Base-by-base conservation (phyloP, 176 grass and related monocot genomes). In the Carex pumila region DNA sequence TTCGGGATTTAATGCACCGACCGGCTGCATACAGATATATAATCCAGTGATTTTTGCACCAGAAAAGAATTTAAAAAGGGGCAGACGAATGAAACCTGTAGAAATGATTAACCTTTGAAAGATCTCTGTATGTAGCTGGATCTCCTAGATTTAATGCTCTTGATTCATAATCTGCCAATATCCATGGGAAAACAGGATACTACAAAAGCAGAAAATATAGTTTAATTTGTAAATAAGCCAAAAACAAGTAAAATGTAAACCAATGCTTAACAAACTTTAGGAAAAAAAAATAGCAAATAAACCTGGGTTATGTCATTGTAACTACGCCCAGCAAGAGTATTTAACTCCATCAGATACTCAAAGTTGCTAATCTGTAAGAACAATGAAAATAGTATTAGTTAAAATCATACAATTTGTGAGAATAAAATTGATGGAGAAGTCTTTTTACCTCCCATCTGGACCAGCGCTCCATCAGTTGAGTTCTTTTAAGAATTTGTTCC, bases 131-230 rank as follows among this genome's bases (percentile, higher is more conserved):
- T 83, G 91, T 71, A 52, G 88, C 86, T 29, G 89, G 88, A 87
- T 91, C 73, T 67, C 86, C 89, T 54, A 99, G 73, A 88, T 99
- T 86, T 87, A 99, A 86, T 21, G 78, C 83, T 90, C 92, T 92
- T 43, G 89, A 93, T 80, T 88, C 76, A 84, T 99, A 99, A 86
- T 95, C 89, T 61, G 96, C 85, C 90, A 99, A 36, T 58, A 99
- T 88, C 93, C 96, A 99, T 47, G 96, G 96, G 79, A 99, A 99
- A 89, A 99, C 79, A 89, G 93, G 96, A 92, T 99, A 99, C 93
- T 99, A 61, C 41, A 88, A 81, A 85, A 37, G 87, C 22, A 78
- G 7, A 50, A 56, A 56, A 57, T 78, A 31, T 6, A 74, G 21
- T 57, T 57, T 32, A 56, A 57, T 32, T 18, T 52, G 43, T 74